A percentile compares a stretch with the other conserved stretches of the same genome.
phyloP scores from a whole-genome alignment of 1,284 basidiomycete species.

The Anthracocystis panici-leucophaei region DNA sequence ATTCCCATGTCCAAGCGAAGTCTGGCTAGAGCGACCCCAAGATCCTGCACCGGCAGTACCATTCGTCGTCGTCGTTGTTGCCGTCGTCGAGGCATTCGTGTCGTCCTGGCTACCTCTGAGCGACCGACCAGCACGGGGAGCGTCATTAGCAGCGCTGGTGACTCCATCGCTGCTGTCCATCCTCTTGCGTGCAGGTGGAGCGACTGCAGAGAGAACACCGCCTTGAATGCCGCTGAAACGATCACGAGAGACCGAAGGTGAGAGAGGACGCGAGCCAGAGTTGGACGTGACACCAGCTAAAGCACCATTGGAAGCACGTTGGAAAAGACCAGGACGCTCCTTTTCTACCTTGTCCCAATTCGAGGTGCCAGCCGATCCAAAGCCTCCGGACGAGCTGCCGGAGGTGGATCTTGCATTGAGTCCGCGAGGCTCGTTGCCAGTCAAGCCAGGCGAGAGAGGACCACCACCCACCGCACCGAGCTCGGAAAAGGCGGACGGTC shows the following conservation, averaged over 20 bases:
- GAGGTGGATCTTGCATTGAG: constrained; percentile 55
- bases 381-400: constrained; percentile 31
- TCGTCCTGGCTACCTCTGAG: constrained; percentile 30
- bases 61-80: constrained; percentile 14
- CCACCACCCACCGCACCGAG: constrained; percentile 31
- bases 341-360: constrained; percentile 49
- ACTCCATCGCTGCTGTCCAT: constrained; percentile 56
- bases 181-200: constrained; percentile 51
- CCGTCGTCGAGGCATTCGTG: constrained; percentile 9
- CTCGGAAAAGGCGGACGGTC: constrained; percentile 37
- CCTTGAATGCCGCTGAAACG: constrained; percentile 61
- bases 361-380: constrained; percentile 29
- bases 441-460: constrained; percentile 34
- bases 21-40: constrained; percentile 33
- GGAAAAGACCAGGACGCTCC: constrained; percentile 58
- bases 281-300: constrained; percentile 30
- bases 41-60: constrained; percentile 17
- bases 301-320: constrained; percentile 49
- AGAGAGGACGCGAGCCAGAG: constrained; percentile 39
- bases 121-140: constrained; percentile 22
- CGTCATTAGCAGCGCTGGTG: constrained; percentile 9
- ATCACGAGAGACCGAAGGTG: constrained; percentile 52
- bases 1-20: constrained; percentile 8
- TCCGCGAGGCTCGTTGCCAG: constrained; percentile 45
- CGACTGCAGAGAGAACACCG: constrained; percentile 59